A percentile compares a stretch with the other conserved stretches of the same genome.
Evolutionary conservation across 2,329 filamentous ascomycete genomes (phyloP).

Genomic region (Lasiodiplodia sp.): DNA sequence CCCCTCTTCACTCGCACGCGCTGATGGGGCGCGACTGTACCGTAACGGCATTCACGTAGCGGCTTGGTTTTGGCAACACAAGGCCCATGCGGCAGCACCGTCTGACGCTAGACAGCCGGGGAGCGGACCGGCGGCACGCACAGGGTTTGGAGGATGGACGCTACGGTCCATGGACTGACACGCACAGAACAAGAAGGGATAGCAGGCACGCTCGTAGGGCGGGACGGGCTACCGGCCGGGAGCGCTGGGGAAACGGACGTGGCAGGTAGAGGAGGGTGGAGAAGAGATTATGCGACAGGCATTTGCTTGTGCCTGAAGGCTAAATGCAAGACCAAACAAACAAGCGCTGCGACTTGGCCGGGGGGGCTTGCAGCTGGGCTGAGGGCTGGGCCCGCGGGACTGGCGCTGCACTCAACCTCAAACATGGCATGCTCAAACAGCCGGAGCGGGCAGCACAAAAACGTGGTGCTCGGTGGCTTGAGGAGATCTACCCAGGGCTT

Average conservation of each 20-base stretch:
- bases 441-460: constrained; percentile 15
- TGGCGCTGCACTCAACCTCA: constrained; percentile 19
- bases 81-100: neutral
- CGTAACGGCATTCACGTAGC: neutral
- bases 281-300: constrained; percentile 20
- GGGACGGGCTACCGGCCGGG: neutral
- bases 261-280: constrained; percentile 18
- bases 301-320: constrained; percentile 21
- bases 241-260: constrained; percentile 2
- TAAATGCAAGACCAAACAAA: constrained; percentile 26
- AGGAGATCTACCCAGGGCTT: constrained; percentile 20
- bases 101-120: neutral
- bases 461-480: constrained; percentile 28
- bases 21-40: constrained; percentile 34
- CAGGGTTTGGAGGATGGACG: constrained; percentile 8
- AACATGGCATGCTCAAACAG: constrained; percentile 26
- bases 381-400: constrained; percentile 9
- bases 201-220: neutral
- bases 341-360: neutral
- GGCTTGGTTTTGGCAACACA: neutral
- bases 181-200: neutral
- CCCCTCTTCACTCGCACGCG: constrained; percentile 62
- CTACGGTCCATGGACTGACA: neutral
- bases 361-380: constrained; percentile 2
- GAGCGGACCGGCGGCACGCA: constrained; percentile 11